Base-by-base conservation (phyloP, 2,329 filamentous ascomycete species). In the Coniosporium tulheliwenetii region DNA sequence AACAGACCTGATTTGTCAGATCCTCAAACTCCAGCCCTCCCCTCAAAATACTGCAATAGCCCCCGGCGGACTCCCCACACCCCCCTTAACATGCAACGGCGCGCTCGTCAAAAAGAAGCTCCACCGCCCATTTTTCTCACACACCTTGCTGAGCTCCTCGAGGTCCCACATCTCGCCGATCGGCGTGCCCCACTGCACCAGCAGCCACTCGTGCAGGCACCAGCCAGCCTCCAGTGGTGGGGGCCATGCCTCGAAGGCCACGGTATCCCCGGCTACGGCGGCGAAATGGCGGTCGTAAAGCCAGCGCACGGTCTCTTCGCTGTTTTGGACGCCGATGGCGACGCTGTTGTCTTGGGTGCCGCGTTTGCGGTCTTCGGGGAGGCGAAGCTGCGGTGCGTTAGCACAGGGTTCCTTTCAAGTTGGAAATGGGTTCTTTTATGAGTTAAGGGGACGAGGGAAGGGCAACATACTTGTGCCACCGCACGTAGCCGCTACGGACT, bases 91-190 rank as follows among this genome's bases (percentile, higher is more conserved):
- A 50, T 79, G 78, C 30, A 76, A 56, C 1, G 76, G 75, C 10
- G 64, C 65, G 45, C 72, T 77, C 0, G 70, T 73, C 16, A 81
- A 64, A 58, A 81, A 68, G 50, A 81, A 81, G 5, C 64, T 70
- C 59, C 74, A 80, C 30, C 68, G 61, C 10, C 62, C 58, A 40
- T 65, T 63, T 52, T 65, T 61, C 52, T 65, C 65, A 48, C 73
- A 74, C 51, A 75, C 76, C 38, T 71, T 65, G 33, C 59, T 64
- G 36, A 79, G 56, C 35, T 58, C 66, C 45, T 72, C 67, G 5
- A 80, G 56, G 50, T 75, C 68, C 60, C 69, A 68, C 40, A 75
- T 58, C 56, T 75, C 71, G 1, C 72, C 71, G 5, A 76, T 63
- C 10, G 69, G 59, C 62, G 70, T 65, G 2, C 71, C 71, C 50